These are phyloP conservation scores for Nannochloropsis limnetica DNA, from an alignment of 352 stramenopile genomes.

Conservation along the genomic window DNA sequence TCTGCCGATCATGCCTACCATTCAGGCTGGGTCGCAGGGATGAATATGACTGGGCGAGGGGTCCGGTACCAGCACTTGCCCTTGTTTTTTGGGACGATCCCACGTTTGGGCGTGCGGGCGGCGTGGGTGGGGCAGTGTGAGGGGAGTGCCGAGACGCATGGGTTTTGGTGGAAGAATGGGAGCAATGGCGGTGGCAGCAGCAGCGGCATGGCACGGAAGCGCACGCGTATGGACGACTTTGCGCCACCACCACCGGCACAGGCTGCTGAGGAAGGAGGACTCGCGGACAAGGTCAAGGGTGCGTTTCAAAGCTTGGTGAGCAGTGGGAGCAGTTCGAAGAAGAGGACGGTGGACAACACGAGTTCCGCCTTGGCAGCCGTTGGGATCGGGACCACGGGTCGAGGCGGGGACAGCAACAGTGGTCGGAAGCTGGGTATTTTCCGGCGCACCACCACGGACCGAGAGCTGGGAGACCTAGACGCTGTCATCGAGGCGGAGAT, in stretches of 20 bases:
- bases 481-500: background rate
- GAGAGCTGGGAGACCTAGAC: constrained; percentile 1
- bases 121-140: constrained; percentile 43
- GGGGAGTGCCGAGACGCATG: constrained; percentile 38
- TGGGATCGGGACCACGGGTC: background rate
- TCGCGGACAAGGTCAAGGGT: constrained; percentile 1
- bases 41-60: constrained; percentile 44
- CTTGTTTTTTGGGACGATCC: constrained; percentile 41
- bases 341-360: background rate
- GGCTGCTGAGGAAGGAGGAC: background rate
- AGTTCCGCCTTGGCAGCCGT: constrained; percentile 18
- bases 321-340: background rate
- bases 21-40: constrained; percentile 40
- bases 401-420: background rate
- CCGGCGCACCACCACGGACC: background rate
- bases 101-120: constrained; percentile 40
- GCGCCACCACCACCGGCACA: background rate
- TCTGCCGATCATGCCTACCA: constrained; percentile 47
- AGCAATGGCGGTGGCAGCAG: background rate
- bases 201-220: background rate
- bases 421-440: background rate
- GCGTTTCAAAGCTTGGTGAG: constrained; percentile 21
- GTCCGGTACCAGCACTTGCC: constrained; percentile 41
- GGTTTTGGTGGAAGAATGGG: constrained; percentile 39
- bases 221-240: background rate